A percentile compares a stretch with the other conserved stretches of the same genome.
These are phyloP conservation scores for Aspergillus novoparasiticus DNA, from an alignment of 2,329 filamentous ascomycete species.

Conservation along the genomic window DNA sequence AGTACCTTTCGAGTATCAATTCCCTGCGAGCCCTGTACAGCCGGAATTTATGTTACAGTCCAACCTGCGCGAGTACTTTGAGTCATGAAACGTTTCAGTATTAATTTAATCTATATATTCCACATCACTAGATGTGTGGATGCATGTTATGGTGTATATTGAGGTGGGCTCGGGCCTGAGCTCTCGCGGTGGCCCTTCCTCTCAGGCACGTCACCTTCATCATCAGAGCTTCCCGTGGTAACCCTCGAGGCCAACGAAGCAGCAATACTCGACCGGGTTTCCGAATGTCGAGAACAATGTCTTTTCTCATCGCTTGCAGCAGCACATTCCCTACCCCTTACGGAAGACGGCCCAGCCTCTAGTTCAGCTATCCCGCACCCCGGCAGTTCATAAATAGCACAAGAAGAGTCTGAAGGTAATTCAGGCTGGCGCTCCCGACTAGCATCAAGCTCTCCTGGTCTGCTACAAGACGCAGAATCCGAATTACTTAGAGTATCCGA, in stretches of 20 bases:
- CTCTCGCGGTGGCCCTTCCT: neutral
- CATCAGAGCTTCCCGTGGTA: conserved; percentile 1
- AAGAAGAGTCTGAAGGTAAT: neutral
- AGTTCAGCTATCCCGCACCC: neutral
- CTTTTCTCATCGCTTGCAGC: neutral
- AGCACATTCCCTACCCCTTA: neutral
- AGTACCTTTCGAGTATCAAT: too few relatives aligned
- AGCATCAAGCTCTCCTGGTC: neutral
- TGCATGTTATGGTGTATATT: neutral
- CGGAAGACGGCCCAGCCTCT: neutral
- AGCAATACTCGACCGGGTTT: conserved; percentile 3
- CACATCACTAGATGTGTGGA: neutral
- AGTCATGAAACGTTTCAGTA: neutral
- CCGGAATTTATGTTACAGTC: too few relatives aligned
- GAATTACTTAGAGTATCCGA: neutral
- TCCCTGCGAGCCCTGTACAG: too few relatives aligned
- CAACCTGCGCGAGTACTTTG: too few relatives aligned
- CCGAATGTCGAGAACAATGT: neutral
- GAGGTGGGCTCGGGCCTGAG: neutral
- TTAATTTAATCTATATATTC: neutral
- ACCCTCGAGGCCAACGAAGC: conserved; percentile 3
- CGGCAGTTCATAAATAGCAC: neutral
- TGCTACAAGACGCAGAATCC: neutral
- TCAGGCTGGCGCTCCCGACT: neutral
- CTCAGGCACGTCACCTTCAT: neutral